phyloP scores from a whole-genome alignment of 2,329 filamentous ascomycete species.

The Trichoderma koningii region DNA sequence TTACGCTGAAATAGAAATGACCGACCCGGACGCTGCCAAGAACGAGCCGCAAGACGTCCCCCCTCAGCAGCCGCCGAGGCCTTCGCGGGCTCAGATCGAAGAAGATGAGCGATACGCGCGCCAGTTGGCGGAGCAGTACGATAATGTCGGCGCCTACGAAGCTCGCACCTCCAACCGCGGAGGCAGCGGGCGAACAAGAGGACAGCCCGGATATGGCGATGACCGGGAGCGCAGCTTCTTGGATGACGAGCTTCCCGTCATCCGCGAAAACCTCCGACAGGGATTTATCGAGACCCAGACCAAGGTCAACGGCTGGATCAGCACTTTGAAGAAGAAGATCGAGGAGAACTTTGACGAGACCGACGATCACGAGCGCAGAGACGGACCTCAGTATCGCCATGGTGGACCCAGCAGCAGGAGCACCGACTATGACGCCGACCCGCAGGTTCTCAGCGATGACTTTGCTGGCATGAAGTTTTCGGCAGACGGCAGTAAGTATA shows the following conservation, averaged over 20 bases:
- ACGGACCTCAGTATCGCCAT: constrained; percentile 47
- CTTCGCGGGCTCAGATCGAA: constrained; percentile 76
- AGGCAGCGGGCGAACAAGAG: constrained; percentile 43
- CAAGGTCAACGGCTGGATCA: constrained; percentile 92
- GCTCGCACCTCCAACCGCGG: constrained; percentile 54
- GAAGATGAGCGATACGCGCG: constrained; percentile 90
- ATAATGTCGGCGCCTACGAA: constrained; percentile 62
- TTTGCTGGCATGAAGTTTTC: constrained; percentile 72
- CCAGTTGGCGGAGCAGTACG: constrained; percentile 89
- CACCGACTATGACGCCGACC: constrained; percentile 94
- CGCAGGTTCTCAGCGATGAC: constrained; percentile 84
- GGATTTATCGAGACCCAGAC: constrained; percentile 93
- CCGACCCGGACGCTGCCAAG: constrained; percentile 69
- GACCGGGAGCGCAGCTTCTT: constrained; percentile 83
- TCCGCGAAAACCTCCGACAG: constrained; percentile 89
- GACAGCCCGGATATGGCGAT: constrained; percentile 17
- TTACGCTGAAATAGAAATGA: constrained; percentile 61
- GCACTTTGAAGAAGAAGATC: constrained; percentile 85
- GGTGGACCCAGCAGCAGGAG: constrained; percentile 70
- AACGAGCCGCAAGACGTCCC: constrained; percentile 58
- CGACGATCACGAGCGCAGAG: constrained; percentile 46
- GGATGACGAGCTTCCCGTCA: constrained; percentile 92
- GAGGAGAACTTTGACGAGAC: constrained; percentile 83
- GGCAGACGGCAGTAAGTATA: constrained; percentile 60
- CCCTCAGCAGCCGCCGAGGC: constrained; percentile 80